Base-by-base conservation (phyloP, 495 filamentous ascomycete genomes). In the Penicillium goetzii region DNA sequence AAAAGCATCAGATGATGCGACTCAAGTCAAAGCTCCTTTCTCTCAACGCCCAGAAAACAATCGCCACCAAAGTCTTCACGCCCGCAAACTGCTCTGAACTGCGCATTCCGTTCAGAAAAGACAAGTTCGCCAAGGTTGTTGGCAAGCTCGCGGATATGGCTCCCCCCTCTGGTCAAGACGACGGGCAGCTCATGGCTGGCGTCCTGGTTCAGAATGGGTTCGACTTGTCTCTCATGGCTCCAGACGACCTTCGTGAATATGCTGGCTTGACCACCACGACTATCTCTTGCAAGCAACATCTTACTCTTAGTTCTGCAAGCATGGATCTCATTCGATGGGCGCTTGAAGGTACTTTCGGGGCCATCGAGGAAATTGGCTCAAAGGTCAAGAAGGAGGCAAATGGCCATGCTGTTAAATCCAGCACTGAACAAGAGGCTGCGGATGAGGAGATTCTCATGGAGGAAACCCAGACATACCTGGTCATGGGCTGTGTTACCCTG, bases 1-100 rank as follows among this genome's bases (percentile, higher is more conserved):
- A 97, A 72, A 92, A 94, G 65, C 92, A 97, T 71, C 96, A 97
- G 69, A 99, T 99, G 95, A 96, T 93, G 86, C 87, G 96, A 34
- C 80, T 99, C 19, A 97, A 97, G 71, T 96, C 92, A 3, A 95
- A 96, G 67, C 80, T 99, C 10, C 84, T 98, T n/a, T 92, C 90
- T 25, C 82, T 97, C 10, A 97, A 98, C 69, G 85, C 89, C 11
- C 85, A 88, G 26, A 94, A 96, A 70, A 81, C 83, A 1, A 81
- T 85, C 36, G 92, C 92, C 55, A 87, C 92, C 52, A 97, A 97
- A 74, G 90, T 99, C 6, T 98, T 87, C 76, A 93, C 89, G 54
- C 95, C 95, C 0, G 86, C 89, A 28, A 99, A 99, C 73, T 96
- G 93, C 72, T 94, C 98, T 66, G 94, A 96, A 71, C 81, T 99